Evolutionary conservation across 176 grass and related monocot genomes (phyloP).

Genomic region (Juncus inflexus): DNA sequence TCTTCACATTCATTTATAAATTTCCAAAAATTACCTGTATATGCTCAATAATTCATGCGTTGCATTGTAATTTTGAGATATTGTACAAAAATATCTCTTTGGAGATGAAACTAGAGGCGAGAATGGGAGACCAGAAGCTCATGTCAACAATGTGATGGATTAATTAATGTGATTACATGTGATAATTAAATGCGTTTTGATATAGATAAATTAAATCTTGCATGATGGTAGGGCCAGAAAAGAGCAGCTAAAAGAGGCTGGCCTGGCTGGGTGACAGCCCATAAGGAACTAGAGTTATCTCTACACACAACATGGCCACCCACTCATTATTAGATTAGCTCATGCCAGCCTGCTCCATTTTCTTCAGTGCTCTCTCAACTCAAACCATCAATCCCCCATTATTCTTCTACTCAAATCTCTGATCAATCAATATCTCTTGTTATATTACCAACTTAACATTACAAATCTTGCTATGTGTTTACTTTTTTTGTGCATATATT

Average conservation of each 20-base stretch:
- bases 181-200: constrained; percentile 3
- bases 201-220: background rate
- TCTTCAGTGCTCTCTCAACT: constrained; percentile 17
- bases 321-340: constrained; percentile 17
- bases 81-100: too few species aligned
- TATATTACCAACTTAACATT: too few species aligned
- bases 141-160: too few species aligned
- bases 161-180: background rate
- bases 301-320: constrained; percentile 16
- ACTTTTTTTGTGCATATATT: too few species aligned
- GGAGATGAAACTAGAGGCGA: constrained; percentile 26
- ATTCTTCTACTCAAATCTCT: too few species aligned
- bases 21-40: too few species aligned
- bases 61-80: too few species aligned
- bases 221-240: constrained; percentile 32
- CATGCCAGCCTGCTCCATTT: constrained; percentile 44
- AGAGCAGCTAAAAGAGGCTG: constrained; percentile 31
- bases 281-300: constrained; percentile 29
- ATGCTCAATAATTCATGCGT: too few species aligned
- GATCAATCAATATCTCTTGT: too few species aligned
- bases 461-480: too few species aligned
- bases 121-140: constrained; percentile 16
- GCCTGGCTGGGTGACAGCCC: constrained; percentile 40
- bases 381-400: too few species aligned
- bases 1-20: too few species aligned